Percentiles rank a stretch among this genome's conserved stretches.
These are phyloP conservation scores for Gonium pectorale DNA, from an alignment of 139 green algal genomes.

Conservation along the genomic window DNA sequence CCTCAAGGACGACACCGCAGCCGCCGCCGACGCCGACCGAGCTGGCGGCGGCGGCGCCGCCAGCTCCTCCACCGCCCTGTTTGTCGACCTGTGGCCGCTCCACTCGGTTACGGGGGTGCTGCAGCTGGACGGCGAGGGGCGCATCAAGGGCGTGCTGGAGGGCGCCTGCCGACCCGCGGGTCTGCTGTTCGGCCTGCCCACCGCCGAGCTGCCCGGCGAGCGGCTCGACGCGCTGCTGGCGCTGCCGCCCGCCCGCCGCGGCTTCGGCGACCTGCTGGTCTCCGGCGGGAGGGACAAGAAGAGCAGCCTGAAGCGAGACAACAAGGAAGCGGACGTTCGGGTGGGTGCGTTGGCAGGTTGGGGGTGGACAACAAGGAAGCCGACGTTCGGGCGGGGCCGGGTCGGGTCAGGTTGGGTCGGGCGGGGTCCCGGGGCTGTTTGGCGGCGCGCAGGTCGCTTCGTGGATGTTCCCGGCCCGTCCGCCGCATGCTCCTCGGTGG, in stretches of 20 bases:
- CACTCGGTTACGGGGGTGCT: not conserved
- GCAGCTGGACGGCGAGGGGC: constrained; percentile 2
- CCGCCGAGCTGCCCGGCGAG: not conserved
- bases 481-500: too few relatives aligned
- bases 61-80: not conserved
- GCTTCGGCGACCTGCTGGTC: not conserved
- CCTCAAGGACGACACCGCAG: not conserved
- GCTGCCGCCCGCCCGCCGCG: not conserved
- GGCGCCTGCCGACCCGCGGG: constrained; percentile 18
- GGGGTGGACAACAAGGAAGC: too few relatives aligned
- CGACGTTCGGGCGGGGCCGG: too few relatives aligned
- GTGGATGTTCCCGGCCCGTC: too few relatives aligned
- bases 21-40: not conserved
- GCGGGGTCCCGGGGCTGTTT: too few relatives aligned
- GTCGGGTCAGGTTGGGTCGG: too few relatives aligned
- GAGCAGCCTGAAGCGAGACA: constrained; percentile 30
- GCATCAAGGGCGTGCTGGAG: constrained; percentile 21
- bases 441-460: too few relatives aligned
- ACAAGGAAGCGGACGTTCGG: not conserved
- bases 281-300: constrained; percentile 15
- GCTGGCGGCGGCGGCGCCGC: not conserved
- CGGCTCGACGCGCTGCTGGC: not conserved
- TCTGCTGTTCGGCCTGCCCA: constrained; percentile 17
- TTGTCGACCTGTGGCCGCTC: constrained; percentile 24
- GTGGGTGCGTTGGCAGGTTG: too few relatives aligned